Percentiles rank a stretch among this genome's conserved stretches.
Conservation (phyloP, 345 rosid genomes). For the Schrenkiella parvula region DNA sequence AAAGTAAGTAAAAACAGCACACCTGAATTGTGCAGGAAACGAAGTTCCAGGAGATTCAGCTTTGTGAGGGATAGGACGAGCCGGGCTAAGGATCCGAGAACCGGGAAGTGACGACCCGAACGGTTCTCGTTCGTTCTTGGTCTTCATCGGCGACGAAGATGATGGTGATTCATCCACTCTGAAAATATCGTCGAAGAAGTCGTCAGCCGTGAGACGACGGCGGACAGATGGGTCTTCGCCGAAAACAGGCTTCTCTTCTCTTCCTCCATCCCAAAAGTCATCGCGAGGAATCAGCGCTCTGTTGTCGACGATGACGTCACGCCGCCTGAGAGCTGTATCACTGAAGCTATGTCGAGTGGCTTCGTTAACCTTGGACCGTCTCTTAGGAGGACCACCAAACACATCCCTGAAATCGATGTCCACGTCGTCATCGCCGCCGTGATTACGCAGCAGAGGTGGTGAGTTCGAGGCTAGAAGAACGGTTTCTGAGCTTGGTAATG, state of each 20-base stretch:
- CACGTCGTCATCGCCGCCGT: slow-evolving; percentile 27
- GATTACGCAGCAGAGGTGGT: slow-evolving; percentile 13
- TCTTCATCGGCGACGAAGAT: slow-evolving; percentile 39
- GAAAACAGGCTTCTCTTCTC: slow-evolving; percentile 67
- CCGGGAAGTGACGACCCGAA: slow-evolving; percentile 45
- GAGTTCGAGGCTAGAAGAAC: slow-evolving; percentile 37
- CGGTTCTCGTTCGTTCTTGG: slow-evolving; percentile 38
- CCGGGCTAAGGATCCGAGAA: slow-evolving; percentile 61
- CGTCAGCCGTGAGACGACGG: slow-evolving; percentile 39
- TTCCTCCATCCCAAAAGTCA: slow-evolving; percentile 38
- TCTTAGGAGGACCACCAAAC: slow-evolving; percentile 79
- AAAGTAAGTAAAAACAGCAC: neutral
- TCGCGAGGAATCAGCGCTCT: slow-evolving; percentile 12
- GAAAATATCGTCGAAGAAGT: slow-evolving; percentile 79
- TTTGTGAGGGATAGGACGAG: slow-evolving; percentile 43
- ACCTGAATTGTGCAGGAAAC: slow-evolving; percentile 74
- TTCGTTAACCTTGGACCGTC: slow-evolving; percentile 49
- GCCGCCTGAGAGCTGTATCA: slow-evolving; percentile 30
- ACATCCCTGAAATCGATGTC: slow-evolving; percentile 78
- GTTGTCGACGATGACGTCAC: slow-evolving; percentile 27
- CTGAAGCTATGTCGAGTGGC: slow-evolving; percentile 37
- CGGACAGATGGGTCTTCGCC: slow-evolving; percentile 51
- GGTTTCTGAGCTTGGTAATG: slow-evolving; percentile 34
- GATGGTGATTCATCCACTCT: slow-evolving; percentile 44
- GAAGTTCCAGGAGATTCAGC: slow-evolving; percentile 46